Conservation (phyloP, 2,329 filamentous ascomycete genomes). For the Fusarium sulawesiense region DNA sequence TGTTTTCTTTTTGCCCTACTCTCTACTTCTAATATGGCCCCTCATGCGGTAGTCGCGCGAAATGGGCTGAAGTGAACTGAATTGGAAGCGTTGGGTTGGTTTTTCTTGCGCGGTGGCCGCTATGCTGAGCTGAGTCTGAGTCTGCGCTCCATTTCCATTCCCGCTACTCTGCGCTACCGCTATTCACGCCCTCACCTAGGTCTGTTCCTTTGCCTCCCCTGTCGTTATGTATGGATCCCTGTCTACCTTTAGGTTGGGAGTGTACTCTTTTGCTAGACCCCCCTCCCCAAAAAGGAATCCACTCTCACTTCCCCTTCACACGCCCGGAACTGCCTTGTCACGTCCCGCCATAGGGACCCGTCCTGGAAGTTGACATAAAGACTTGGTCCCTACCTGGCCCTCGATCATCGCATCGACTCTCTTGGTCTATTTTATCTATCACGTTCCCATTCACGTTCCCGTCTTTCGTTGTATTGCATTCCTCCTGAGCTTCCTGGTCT, state of each 20-base stretch:
- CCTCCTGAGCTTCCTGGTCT: constrained; percentile 28
- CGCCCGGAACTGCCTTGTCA: constrained; percentile 45
- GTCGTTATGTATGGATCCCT: constrained; percentile 16
- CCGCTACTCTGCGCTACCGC: constrained; percentile 24
- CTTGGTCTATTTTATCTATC: constrained; percentile 44
- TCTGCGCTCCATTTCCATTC: constrained; percentile 24
- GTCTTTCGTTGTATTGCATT: constrained; percentile 32
- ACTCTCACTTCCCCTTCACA: constrained; percentile 38
- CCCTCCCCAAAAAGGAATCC: constrained; percentile 27
- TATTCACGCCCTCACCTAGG: constrained; percentile 32
- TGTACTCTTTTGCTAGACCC: constrained; percentile 24
- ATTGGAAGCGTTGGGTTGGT: constrained; percentile 19
- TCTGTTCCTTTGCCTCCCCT: constrained; percentile 17
- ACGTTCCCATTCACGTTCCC: constrained; percentile 13
- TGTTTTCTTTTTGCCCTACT: constrained; percentile 23
- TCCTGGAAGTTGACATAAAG: constrained; percentile 48
- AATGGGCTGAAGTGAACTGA: constrained; percentile 33
- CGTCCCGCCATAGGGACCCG: constrained; percentile 47
- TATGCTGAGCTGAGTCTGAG: constrained; percentile 27
- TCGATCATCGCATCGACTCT: constrained; percentile 45
- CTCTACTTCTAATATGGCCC: background rate
- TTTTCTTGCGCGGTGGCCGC: constrained; percentile 38
- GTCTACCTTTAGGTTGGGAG: constrained; percentile 18
- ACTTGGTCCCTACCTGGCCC: constrained; percentile 47
- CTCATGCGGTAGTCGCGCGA: constrained; percentile 23